phyloP scores from a whole-genome alignment of 2,329 filamentous ascomycete genomes.

The Xylariaceae sp. region DNA sequence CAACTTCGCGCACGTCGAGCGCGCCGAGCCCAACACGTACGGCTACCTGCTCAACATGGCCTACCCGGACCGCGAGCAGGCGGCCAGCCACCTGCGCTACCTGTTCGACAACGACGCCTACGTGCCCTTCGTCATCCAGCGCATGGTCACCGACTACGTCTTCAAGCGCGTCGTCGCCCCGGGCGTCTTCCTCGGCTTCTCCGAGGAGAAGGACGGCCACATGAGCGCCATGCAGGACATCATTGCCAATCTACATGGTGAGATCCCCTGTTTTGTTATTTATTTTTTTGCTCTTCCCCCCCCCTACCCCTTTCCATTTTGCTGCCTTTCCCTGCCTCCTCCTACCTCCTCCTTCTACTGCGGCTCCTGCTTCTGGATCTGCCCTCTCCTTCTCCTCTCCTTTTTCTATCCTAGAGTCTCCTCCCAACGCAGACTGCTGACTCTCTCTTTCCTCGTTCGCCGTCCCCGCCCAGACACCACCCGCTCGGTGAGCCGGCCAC shows the following conservation, averaged over 20 bases:
- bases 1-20: slow-evolving; percentile 9
- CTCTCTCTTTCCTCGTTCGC: no score
- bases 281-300: no score
- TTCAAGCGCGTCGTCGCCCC: slow-evolving; percentile 22
- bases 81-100: slow-evolving; percentile 16
- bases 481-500: slow-evolving; percentile 7
- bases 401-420: no score
- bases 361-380: no score
- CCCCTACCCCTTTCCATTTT: no score
- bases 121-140: slow-evolving; percentile 21
- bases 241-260: slow-evolving; percentile 15
- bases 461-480: no score
- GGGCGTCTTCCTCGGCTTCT: slow-evolving; percentile 21
- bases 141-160: slow-evolving; percentile 22
- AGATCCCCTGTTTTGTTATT: no score
- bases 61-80: slow-evolving; percentile 13
- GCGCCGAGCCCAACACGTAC: slow-evolving; percentile 19
- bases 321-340: no score
- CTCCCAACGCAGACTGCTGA: no score
- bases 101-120: slow-evolving; percentile 13
- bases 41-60: slow-evolving; percentile 18
- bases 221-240: slow-evolving; percentile 19
- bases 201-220: slow-evolving; percentile 17
- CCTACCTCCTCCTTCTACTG: no score
- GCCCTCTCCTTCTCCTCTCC: no score